phyloP scores from a whole-genome alignment of 2,329 filamentous ascomycete species.

The Xylariaceae sp. region DNA sequence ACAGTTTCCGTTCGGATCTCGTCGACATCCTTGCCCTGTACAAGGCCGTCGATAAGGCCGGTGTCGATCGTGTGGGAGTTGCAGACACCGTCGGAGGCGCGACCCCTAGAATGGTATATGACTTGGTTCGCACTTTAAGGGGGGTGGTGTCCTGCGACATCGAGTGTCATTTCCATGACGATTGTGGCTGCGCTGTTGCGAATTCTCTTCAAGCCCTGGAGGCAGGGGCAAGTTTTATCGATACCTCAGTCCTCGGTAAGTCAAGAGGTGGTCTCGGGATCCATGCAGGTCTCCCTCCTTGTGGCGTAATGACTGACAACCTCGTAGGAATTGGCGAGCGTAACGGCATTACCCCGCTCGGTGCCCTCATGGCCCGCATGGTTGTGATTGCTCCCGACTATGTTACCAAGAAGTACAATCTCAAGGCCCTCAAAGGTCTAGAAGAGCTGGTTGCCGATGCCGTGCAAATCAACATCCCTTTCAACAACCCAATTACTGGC shows the following conservation, averaged over 20 bases:
- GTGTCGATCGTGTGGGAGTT: constrained; percentile 83
- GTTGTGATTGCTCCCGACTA: constrained; percentile 9
- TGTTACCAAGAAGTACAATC: constrained; percentile 17
- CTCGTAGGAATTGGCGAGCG: constrained; percentile 72
- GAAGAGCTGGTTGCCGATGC: constrained; percentile 21
- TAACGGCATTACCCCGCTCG: constrained; percentile 14
- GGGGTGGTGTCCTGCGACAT: constrained; percentile 63
- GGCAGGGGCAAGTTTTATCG: constrained; percentile 69
- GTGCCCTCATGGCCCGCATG: constrained; percentile 9
- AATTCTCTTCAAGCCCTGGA: constrained; percentile 56
- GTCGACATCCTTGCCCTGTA: constrained; percentile 83
- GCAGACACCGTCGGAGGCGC: constrained; percentile 89
- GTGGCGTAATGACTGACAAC: no score
- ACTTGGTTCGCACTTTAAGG: constrained; percentile 37
- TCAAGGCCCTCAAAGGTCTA: constrained; percentile 20
- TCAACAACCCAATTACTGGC: constrained; percentile 77
- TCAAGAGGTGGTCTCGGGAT: no score
- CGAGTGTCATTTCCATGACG: constrained; percentile 77
- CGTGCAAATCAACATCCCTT: constrained; percentile 66
- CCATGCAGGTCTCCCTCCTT: no score
- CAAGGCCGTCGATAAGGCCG: constrained; percentile 80
- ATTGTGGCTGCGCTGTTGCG: no score
- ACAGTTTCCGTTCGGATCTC: constrained; percentile 79
- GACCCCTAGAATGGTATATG: constrained; percentile 82
- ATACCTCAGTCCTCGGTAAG: constrained; percentile 73